Evolutionary conservation across 139 green algal species (phyloP), one percentile per base, ranked within the genome.

Genomic region (Chlamydomonas applanata): DNA sequence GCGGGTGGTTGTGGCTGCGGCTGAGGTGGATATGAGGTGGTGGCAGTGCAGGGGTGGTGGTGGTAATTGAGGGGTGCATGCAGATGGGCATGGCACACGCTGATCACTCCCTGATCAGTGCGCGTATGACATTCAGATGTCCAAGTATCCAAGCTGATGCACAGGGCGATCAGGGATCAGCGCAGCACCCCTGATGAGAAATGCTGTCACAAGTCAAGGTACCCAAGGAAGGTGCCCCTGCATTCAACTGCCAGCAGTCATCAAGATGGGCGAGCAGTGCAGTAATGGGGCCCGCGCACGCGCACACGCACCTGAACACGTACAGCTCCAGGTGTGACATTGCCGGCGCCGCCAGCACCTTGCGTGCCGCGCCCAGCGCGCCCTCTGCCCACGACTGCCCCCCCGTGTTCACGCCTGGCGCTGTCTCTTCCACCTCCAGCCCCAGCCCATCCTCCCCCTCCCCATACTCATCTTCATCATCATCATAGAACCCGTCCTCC

Each of bases 271-370:
- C 14, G 14, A 24, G 46, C 46, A 56, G 46, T 56, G 17, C 17
- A 16, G n/a, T 25, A 68, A 16, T 17, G 45, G 45, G 13, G 30
- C 44, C 46, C 86, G 76, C 45, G 78, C 49, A 25, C 59, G 72
- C 33, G 63, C 72, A 27, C 22, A 60, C 66, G 36, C 46, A 74
- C 68, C 77, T 63, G 73, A 86, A 86, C 2, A 86, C 60, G 72
- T 86, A 86, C 53, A 86, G 72, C 25, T 77, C 49, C 62, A 86
- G 68, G 32, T 75, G 44, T 56, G 71, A 44, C 27, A 74, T 52
- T 17, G 53, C 32, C 13, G 69, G 69, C 1, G 62, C 61, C 3
- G 34, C 36, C 76, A 82, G 70, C 52, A 82, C 76, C 63, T 64
- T 68, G 56, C n/a, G n/a, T 11, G 62, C 32, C 9, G 70, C 70